Evolutionary conservation across 306 rosid species (phyloP).

Genomic region (Hippophae rhamnoides): DNA sequence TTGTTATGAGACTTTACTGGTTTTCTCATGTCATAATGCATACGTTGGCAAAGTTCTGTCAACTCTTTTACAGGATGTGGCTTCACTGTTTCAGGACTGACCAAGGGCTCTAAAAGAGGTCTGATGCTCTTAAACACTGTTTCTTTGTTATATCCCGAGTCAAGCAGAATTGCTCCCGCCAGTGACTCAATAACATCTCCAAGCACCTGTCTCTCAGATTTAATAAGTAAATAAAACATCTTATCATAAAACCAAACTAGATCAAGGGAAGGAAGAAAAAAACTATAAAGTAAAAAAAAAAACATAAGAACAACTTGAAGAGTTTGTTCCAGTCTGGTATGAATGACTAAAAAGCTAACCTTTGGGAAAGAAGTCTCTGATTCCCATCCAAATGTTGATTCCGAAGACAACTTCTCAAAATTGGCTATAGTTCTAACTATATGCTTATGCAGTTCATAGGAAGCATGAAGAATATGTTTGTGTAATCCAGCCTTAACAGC

Average conservation of each 20-base stretch:
- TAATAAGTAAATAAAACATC: neutral
- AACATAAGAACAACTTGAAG: neutral
- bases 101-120: conserved; percentile 61
- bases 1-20: neutral
- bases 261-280: neutral
- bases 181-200: conserved; percentile 77
- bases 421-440: conserved; percentile 21
- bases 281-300: no score
- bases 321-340: neutral
- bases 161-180: conserved; percentile 72
- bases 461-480: conserved; percentile 49
- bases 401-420: conserved; percentile 21
- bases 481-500: conserved; percentile 53
- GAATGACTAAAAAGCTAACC: conserved; percentile 32
- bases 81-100: conserved; percentile 48
- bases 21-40: conserved; percentile 19
- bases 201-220: conserved; percentile 44
- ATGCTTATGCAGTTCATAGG: conserved; percentile 47
- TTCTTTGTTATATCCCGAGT: conserved; percentile 48
- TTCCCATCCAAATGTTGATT: conserved; percentile 68
- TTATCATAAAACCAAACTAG: neutral
- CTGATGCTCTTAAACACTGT: conserved; percentile 43
- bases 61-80: conserved; percentile 49
- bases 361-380: conserved; percentile 52
- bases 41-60: conserved; percentile 31